phyloP scores from a whole-genome alignment of 345 rosid species.

The Syzygium oleosum region DNA sequence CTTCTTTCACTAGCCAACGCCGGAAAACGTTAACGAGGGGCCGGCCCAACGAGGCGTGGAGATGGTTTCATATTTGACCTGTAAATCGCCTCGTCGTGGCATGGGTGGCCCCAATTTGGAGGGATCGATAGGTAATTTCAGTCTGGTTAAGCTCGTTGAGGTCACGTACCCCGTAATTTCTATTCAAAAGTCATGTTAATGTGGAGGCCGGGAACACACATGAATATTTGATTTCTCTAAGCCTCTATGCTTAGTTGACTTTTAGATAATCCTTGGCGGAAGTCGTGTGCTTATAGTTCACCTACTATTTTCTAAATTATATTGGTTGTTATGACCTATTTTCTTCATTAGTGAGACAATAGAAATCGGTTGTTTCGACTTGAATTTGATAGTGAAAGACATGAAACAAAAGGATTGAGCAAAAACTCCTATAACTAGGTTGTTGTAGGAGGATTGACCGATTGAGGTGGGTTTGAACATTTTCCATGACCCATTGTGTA shows the following conservation, averaged over 20 bases:
- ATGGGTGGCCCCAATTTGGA: neutral
- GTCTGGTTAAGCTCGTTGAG: neutral
- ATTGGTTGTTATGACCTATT: neutral
- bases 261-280: neutral
- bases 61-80: neutral
- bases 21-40: neutral
- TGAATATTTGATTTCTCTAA: neutral
- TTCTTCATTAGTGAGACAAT: neutral
- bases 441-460: neutral
- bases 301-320: neutral
- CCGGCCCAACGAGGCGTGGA: neutral
- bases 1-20: neutral
- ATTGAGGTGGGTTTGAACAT: neutral
- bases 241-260: neutral
- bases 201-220: too few species aligned
- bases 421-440: neutral
- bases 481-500: neutral
- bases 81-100: accelerated
- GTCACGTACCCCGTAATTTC: neutral
- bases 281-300: accelerated
- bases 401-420: neutral
- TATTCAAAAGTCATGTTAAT: neutral
- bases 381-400: neutral
- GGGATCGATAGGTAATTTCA: neutral
- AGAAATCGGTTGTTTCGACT: neutral